These are phyloP conservation scores for Eucalyptus pauciflora DNA, from an alignment of 345 rosid species.

Conservation along the genomic window DNA sequence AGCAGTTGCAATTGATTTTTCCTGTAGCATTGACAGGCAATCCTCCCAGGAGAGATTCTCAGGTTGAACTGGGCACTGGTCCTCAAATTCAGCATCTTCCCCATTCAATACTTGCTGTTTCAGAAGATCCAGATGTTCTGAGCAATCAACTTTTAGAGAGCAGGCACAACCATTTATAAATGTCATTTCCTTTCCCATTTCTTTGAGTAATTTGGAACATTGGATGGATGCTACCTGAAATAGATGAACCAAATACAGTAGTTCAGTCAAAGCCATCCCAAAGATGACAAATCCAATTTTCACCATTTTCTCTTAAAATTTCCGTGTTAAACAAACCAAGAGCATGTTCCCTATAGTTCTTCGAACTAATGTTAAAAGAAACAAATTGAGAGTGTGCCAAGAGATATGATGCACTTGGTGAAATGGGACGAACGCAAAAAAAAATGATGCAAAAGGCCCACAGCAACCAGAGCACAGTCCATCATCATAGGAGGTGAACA, in stretches of 20 bases:
- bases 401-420: neutral
- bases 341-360: neutral
- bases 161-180: slow-evolving; percentile 15
- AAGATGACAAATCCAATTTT: neutral
- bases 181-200: slow-evolving; percentile 10
- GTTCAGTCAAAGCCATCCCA: neutral
- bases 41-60: slow-evolving; percentile 1
- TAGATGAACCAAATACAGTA: neutral
- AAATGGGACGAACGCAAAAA: neutral
- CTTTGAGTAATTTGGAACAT: slow-evolving; percentile 11
- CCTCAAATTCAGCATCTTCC: slow-evolving; percentile 6
- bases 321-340: neutral
- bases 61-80: slow-evolving; percentile 34
- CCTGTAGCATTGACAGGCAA: slow-evolving; percentile 1
- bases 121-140: slow-evolving; percentile 15
- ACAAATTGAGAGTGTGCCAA: neutral
- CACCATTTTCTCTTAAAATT: neutral
- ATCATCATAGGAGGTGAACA: neutral
- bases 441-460: neutral
- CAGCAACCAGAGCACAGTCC: neutral
- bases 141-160: slow-evolving; percentile 21
- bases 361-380: neutral
- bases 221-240: slow-evolving; percentile 26
- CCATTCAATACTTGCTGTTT: slow-evolving; percentile 9
- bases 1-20: neutral